A percentile compares a stretch with the other conserved stretches of the same genome.
Conservation (phyloP, 2,329 filamentous ascomycete species). For the Ascochyta pisi region DNA sequence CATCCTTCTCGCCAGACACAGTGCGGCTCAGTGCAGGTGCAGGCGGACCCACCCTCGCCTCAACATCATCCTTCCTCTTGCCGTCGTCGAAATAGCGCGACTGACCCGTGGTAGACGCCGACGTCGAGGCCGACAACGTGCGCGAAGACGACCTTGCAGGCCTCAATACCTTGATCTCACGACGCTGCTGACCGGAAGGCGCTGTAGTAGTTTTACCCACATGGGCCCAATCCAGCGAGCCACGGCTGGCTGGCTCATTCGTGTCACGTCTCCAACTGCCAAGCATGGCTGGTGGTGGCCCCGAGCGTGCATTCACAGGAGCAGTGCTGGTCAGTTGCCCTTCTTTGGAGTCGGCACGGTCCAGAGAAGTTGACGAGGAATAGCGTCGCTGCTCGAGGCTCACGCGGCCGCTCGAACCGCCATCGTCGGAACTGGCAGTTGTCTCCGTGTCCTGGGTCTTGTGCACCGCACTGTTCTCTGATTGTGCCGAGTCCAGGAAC, state of each 20-base stretch:
- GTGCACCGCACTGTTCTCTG: slow-evolving; percentile 16
- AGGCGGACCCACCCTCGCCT: slow-evolving; percentile 16
- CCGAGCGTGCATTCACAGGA: slow-evolving; percentile 34
- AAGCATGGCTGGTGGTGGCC: slow-evolving; percentile 54
- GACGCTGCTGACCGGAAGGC: slow-evolving; percentile 71
- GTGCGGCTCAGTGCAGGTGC: slow-evolving; percentile 36
- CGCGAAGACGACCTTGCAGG: slow-evolving; percentile 71
- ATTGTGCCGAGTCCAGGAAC: slow-evolving; percentile 2
- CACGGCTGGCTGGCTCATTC: slow-evolving; percentile 38
- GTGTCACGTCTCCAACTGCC: slow-evolving; percentile 57
- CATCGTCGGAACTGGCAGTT: slow-evolving; percentile 38
- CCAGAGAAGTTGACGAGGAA: slow-evolving; percentile 26
- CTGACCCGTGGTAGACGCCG: slow-evolving; percentile 43
- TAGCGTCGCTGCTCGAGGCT: slow-evolving; percentile 44
- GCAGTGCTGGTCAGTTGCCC: slow-evolving; percentile 25
- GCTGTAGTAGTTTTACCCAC: slow-evolving; percentile 63
- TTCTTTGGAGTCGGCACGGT: slow-evolving; percentile 32
- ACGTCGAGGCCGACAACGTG: slow-evolving; percentile 47
- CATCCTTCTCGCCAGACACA: slow-evolving; percentile 43
- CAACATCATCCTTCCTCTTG: slow-evolving; percentile 43
- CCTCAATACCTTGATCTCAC: slow-evolving; percentile 87
- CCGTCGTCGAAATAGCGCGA: slow-evolving; percentile 60
- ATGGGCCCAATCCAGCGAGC: slow-evolving; percentile 60
- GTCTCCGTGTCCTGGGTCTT: slow-evolving; percentile 25
- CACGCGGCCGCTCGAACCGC: slow-evolving; percentile 33